phyloP scores from a whole-genome alignment of 768 basidiomycete genomes.

The Boletus eberwhitei region DNA sequence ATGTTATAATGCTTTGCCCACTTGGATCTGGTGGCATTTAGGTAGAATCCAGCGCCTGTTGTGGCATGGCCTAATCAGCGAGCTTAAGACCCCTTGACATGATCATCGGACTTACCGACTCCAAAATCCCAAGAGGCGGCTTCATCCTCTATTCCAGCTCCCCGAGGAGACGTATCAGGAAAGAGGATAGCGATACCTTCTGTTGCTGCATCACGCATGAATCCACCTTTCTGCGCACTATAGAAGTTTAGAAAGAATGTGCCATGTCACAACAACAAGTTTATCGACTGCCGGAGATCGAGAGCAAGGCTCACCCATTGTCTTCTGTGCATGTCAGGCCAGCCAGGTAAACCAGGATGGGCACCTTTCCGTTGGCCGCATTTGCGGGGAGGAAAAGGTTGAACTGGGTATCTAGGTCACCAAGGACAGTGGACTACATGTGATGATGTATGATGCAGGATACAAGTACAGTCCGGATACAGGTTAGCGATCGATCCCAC shows the following conservation, averaged over 20 bases:
- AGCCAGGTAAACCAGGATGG: conserved; percentile 81
- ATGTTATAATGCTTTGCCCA: conserved; percentile 82
- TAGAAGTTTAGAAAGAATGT: neutral
- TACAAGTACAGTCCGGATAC: neutral
- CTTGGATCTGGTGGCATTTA: conserved; percentile 80
- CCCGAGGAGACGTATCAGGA: conserved; percentile 94
- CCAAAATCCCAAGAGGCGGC: conserved; percentile 88
- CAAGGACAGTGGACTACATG: conserved; percentile 63
- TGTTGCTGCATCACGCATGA: conserved; percentile 79
- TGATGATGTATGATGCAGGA: neutral
- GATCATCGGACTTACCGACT: conserved; percentile 46
- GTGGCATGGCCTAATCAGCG: neutral
- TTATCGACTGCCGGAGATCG: neutral
- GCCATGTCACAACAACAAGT: neutral
- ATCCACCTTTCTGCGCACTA: conserved; percentile 91
- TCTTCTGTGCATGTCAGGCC: conserved; percentile 92
- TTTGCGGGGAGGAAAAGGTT: conserved; percentile 84
- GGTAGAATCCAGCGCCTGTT: conserved; percentile 86
- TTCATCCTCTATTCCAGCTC: conserved; percentile 83
- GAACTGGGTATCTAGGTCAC: conserved; percentile 70
- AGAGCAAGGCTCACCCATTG: conserved; percentile 60
- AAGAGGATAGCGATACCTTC: conserved; percentile 87
- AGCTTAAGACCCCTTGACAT: neutral
- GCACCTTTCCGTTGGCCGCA: conserved; percentile 53
- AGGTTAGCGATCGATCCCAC: neutral